Percentiles rank a stretch among this genome's conserved stretches.
Evolutionary conservation across 345 rosid species (phyloP).

Genomic region (Arabidopsis thaliana): TAIR10.1 NC_003070.9:6630501-6631000

Average conservation of each 20-base stretch:
- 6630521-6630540: constrained; percentile 62
- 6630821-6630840: constrained; percentile 91
- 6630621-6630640: constrained; percentile 91
- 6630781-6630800: constrained; percentile 83
- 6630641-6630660: constrained; percentile 96
- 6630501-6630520: constrained; percentile 56
- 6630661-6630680: constrained; percentile 85
- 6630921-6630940: constrained; percentile 23
- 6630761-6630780: constrained; percentile 71
- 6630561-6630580: constrained; percentile 99
- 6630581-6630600: constrained; percentile 92
- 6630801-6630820: constrained; percentile 98
- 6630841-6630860: constrained; percentile 96
- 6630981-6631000: constrained; percentile 86
- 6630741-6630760: background rate
- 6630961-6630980: constrained; percentile 2
- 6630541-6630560: constrained; percentile 49
- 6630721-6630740: constrained; percentile 14
- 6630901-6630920: constrained; percentile 91
- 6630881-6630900: constrained; percentile 92
- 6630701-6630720: constrained; percentile 25
- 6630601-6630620: constrained; percentile 73
- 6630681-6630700: constrained; percentile 72
- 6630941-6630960: constrained; percentile 7
- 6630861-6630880: constrained; percentile 86